These are phyloP conservation scores for Sugiyamaella chiloensis DNA, from an alignment of 805 yeast genomes.

Conservation along the genomic window DNA sequence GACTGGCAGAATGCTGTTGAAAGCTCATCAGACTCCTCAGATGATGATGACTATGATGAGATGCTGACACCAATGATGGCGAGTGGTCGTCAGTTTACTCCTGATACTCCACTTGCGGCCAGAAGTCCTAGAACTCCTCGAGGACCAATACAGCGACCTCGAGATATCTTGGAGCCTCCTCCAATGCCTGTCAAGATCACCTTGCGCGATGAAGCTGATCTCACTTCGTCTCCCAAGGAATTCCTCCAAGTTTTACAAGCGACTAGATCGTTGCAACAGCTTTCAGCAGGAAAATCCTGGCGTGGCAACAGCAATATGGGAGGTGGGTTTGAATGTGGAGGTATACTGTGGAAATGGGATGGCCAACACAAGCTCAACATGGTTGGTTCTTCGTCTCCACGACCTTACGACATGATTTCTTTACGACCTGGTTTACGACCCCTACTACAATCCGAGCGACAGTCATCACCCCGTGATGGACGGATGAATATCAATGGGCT, in stretches of 20 bases:
- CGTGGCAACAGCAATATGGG: constrained; percentile 24
- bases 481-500: constrained; percentile 23
- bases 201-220: constrained; percentile 24
- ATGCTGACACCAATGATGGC: constrained; percentile 16
- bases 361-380: constrained; percentile 33
- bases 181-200: constrained; percentile 33
- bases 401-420: not conserved
- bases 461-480: not conserved
- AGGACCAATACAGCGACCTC: not conserved
- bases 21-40: constrained; percentile 4
- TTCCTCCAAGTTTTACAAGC: constrained; percentile 40
- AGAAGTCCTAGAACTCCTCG: constrained; percentile 4
- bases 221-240: constrained; percentile 32
- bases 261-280: constrained; percentile 39
- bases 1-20: constrained; percentile 8
- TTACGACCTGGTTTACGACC: not conserved
- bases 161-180: constrained; percentile 27
- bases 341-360: constrained; percentile 39
- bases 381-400: constrained; percentile 19
- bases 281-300: constrained; percentile 32
- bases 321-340: constrained; percentile 39
- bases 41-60: constrained; percentile 13
- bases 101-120: constrained; percentile 10
- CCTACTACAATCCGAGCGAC: too few species aligned
- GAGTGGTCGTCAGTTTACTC: not conserved